A percentile compares a stretch with the other conserved stretches of the same genome.
Evolutionary conservation across 768 basidiomycete species (phyloP).

Genomic region (Tricholoma flavovirens): DNA sequence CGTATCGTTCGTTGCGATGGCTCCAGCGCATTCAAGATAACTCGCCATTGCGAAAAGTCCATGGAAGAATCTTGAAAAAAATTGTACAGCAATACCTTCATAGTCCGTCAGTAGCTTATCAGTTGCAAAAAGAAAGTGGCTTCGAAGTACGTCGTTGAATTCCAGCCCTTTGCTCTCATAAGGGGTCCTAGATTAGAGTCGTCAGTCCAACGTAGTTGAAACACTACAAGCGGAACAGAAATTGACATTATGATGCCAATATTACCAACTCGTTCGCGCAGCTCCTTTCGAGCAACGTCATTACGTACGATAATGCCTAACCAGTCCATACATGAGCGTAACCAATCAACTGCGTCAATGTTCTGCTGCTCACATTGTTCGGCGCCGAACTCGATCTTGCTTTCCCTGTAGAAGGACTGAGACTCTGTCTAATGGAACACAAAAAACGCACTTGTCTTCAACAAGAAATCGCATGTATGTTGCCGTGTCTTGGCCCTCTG

Average conservation of each 20-base stretch:
- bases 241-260: constrained; percentile 55
- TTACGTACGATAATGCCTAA: constrained; percentile 68
- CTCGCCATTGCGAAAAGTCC: constrained; percentile 50
- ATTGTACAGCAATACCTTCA: constrained; percentile 65
- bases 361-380: constrained; percentile 46
- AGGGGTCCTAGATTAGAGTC: constrained; percentile 38
- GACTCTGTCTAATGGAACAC: background rate
- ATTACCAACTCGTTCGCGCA: constrained; percentile 49
- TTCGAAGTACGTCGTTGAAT: constrained; percentile 48
- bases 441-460: constrained; percentile 37
- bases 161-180: constrained; percentile 65
- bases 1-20: constrained; percentile 12
- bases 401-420: constrained; percentile 28
- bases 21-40: constrained; percentile 28
- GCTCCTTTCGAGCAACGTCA: constrained; percentile 39
- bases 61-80: constrained; percentile 64
- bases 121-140: background rate
- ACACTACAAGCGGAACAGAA: background rate
- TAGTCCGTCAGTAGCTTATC: background rate
- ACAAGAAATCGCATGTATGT: constrained; percentile 53
- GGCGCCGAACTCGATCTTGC: constrained; percentile 53
- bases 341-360: background rate
- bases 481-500: constrained; percentile 36
- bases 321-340: background rate
- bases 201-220: background rate